A percentile compares a stretch with the other conserved stretches of the same genome.
These are phyloP conservation scores for Russula lepida DNA, from an alignment of 768 basidiomycete genomes.

Conservation along the genomic window DNA sequence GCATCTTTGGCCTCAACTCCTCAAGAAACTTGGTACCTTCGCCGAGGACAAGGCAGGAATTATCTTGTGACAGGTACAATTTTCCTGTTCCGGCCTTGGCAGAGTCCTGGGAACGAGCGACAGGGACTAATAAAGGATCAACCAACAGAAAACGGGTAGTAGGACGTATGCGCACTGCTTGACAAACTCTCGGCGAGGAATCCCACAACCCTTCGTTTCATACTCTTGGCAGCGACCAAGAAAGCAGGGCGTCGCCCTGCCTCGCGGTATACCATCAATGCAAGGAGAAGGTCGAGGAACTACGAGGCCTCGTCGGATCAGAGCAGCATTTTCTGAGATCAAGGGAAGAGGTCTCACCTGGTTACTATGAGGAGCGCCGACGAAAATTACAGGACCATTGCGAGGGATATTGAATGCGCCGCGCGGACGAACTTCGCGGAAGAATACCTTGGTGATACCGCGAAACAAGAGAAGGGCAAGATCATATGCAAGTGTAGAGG, in stretches of 20 bases:
- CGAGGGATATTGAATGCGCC: slow-evolving; percentile 90
- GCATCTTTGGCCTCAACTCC: slow-evolving; percentile 69
- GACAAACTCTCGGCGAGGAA: slow-evolving; percentile 76
- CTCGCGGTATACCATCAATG: slow-evolving; percentile 79
- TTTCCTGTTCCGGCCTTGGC: slow-evolving; percentile 70
- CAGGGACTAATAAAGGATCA: slow-evolving; percentile 57
- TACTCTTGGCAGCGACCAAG: slow-evolving; percentile 80
- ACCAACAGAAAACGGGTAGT: not conserved
- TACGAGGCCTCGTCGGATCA: slow-evolving; percentile 28
- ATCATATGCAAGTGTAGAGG: slow-evolving; percentile 44
- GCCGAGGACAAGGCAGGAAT: slow-evolving; percentile 77
- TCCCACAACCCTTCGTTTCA: slow-evolving; percentile 68
- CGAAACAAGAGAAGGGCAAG: slow-evolving; percentile 77
- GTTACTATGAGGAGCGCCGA: slow-evolving; percentile 88
- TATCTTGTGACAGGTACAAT: slow-evolving; percentile 60
- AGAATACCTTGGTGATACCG: slow-evolving; percentile 82
- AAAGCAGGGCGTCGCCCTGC: slow-evolving; percentile 74
- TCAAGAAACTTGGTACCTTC: slow-evolving; percentile 67
- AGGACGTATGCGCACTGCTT: slow-evolving; percentile 52
- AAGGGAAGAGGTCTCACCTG: slow-evolving; percentile 41
- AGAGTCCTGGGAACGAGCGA: slow-evolving; percentile 82
- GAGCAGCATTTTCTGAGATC: not conserved
- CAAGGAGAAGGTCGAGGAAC: slow-evolving; percentile 86
- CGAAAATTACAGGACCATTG: slow-evolving; percentile 88
- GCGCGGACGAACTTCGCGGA: slow-evolving; percentile 87